Evolutionary conservation across 148 eudicot species (phyloP), one percentile per base, ranked within the genome.

Genomic region (Rhododendron molle): DNA sequence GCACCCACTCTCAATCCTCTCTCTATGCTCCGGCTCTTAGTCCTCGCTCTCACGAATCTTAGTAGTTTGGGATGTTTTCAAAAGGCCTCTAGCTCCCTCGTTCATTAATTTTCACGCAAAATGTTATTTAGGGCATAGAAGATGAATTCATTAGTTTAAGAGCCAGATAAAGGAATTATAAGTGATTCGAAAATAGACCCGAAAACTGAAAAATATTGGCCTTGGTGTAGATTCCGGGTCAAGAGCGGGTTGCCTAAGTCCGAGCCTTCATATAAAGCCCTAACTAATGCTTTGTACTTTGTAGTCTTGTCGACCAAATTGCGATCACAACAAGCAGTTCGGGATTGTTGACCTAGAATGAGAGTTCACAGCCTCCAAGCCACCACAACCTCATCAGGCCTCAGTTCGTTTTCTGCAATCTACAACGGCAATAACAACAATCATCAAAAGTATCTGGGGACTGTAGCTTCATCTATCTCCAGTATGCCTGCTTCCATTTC

Each of bases 401-500:
- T 83, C 21, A 11, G 5, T 83, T 83, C 50, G 60, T 26, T 50
- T 77, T 49, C 43, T 83, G 85, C 78, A 47, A 40, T 34, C 76
- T 28, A 67, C 47, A 73, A 36, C 14, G 71, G 23, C 26, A 47
- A 49, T 26, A 32, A n/a, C 43, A 83, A n/a, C 5, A 12, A 40
- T 36, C 85, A 32, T 18, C 36, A 30, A 34, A 73, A 65, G 7
- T 20, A 26, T 71, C 18, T 20, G 30, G 4, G 30, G 21, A 40
- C 26, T 18, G 18, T 50, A 43, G 20, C 60, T 72, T 69, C 62
- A 34, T 21, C 80, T 21, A 73, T 73, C 69, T 34, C 62, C 34
- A 73, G 85, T 83, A 32, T 73, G 67, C 47, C 44, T 83, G 13
- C 30, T 50, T 83, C 46, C 38, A 71, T 49, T 72, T 83, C 2